Evolutionary conservation across 192 early-diverging fungal species (phyloP).

Genomic region (Backusella tarrabulga): DNA sequence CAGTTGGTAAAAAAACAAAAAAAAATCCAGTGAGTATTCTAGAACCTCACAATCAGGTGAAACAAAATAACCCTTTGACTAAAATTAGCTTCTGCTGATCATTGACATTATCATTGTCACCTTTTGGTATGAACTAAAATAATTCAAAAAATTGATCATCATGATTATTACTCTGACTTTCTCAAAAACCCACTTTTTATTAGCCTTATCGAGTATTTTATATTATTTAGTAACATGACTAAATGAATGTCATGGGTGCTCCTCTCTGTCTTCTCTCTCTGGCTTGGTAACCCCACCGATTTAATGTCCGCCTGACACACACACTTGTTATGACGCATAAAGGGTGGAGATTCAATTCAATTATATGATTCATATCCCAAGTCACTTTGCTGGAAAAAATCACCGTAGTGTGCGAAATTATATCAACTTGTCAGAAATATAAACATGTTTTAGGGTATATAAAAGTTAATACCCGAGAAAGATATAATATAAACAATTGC

Average conservation of each 20-base stretch:
- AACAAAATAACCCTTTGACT: neutral
- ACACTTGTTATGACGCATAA: neutral
- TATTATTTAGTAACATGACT: neutral
- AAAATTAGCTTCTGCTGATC: neutral
- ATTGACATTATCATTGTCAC: neutral
- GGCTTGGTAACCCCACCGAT: neutral
- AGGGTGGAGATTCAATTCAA: neutral
- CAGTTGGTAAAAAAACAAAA: neutral
- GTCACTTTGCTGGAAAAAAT: neutral
- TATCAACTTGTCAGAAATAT: neutral
- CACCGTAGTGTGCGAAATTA: neutral
- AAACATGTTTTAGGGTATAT: neutral
- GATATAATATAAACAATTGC: neutral
- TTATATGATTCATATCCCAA: neutral
- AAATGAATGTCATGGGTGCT: neutral
- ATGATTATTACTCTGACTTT: neutral
- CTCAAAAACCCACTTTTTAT: too few relatives aligned
- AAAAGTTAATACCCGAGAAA: neutral
- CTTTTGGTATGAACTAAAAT: neutral
- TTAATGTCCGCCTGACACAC: neutral
- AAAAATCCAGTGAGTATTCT: neutral
- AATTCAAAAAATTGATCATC: neutral
- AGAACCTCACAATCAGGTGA: neutral
- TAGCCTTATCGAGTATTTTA: neutral
- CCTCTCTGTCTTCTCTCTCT: neutral